Conservation (phyloP, 306 rosid genomes). For the Corylus americana region DNA sequence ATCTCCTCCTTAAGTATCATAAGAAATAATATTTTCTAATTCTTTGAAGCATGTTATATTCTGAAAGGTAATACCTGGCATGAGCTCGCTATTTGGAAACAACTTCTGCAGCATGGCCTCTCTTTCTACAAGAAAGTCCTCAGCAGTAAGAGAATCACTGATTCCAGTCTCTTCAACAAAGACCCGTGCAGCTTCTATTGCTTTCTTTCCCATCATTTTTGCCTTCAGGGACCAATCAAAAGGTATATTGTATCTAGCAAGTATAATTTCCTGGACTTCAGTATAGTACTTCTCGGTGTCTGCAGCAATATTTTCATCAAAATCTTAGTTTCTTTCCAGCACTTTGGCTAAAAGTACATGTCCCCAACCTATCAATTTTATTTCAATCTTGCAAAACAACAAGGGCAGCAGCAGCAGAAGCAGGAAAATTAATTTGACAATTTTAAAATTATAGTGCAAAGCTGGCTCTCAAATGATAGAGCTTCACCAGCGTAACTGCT, state of each 20-base stretch:
- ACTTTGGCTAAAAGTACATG: neutral
- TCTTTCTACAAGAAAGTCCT: slow-evolving; percentile 78
- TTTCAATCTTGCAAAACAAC: neutral
- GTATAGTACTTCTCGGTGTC: slow-evolving; percentile 90
- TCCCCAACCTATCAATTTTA: slow-evolving; percentile 4
- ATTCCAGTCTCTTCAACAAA: slow-evolving; percentile 83
- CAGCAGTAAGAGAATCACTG: slow-evolving; percentile 62
- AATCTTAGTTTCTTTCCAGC: slow-evolving; percentile 13
- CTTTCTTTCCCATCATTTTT: slow-evolving; percentile 93
- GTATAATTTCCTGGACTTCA: slow-evolving; percentile 78
- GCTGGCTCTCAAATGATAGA: neutral
- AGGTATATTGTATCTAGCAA: slow-evolving; percentile 73
- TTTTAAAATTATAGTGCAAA: neutral
- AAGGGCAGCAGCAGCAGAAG: neutral
- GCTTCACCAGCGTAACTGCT: neutral
- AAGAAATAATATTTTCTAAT: neutral
- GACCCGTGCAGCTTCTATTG: slow-evolving; percentile 81
- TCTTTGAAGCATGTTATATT: neutral
- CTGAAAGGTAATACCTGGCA: slow-evolving; percentile 66
- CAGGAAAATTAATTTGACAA: neutral
- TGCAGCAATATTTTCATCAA: slow-evolving; percentile 31
- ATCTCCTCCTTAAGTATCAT: neutral
- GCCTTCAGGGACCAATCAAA: slow-evolving; percentile 93
- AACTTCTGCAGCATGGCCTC: slow-evolving; percentile 63
- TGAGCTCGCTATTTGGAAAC: slow-evolving; percentile 77